phyloP scores from a whole-genome alignment of 2,329 filamentous ascomycete genomes.

The Fusarium beomiforme region DNA sequence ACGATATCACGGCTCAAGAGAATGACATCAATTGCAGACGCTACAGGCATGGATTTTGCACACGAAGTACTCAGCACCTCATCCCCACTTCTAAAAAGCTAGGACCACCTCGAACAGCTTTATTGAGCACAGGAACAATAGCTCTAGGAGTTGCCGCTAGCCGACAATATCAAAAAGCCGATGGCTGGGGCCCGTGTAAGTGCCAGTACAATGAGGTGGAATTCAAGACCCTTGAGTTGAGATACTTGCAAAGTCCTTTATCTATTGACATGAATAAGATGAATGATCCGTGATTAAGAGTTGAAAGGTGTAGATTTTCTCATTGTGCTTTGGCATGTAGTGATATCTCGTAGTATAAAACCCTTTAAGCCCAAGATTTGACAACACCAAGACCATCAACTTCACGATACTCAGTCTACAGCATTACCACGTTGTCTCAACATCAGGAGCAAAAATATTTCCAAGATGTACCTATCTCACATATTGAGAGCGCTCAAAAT shows the following conservation, averaged over 20 bases:
- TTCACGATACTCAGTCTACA: constrained; percentile 2
- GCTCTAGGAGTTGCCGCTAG: not conserved
- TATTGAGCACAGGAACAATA: not conserved
- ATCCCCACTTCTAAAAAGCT: not conserved
- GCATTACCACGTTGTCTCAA: not conserved
- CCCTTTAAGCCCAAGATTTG: not conserved
- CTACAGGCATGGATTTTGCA: not conserved
- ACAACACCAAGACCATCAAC: constrained; percentile 1
- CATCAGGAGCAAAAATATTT: not conserved
- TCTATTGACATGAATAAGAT: not conserved
- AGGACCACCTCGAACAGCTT: not conserved
- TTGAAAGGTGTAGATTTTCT: not conserved
- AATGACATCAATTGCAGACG: not conserved
- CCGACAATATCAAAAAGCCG: constrained; percentile 21
- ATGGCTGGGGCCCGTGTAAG: not conserved
- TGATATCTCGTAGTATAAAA: not conserved
- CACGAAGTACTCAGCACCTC: not conserved
- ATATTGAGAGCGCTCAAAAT: not conserved
- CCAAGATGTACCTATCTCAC: not conserved
- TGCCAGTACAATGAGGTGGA: not conserved
- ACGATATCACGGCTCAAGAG: not conserved
- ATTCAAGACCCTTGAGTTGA: constrained; percentile 2
- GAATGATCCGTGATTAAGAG: not conserved
- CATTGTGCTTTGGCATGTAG: not conserved
- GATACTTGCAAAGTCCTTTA: not conserved